Evolutionary conservation across 2,329 filamentous ascomycete genomes (phyloP).

Genomic region (Cytospora leucostoma): DNA sequence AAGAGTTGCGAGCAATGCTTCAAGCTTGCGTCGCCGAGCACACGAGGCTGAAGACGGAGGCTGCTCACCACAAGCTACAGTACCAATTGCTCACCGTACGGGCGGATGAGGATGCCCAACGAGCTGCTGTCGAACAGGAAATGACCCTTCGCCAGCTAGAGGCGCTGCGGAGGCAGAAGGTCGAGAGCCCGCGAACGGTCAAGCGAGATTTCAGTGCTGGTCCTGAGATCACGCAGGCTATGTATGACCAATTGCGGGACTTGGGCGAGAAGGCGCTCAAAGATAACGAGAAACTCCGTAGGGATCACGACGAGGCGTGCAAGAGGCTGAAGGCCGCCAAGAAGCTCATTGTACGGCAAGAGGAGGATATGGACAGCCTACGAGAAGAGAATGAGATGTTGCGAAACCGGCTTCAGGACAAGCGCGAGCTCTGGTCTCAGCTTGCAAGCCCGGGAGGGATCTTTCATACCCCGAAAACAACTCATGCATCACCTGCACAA

Average conservation of each 20-base stretch:
- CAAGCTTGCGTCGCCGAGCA: conserved; percentile 57
- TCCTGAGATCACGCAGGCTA: conserved; percentile 55
- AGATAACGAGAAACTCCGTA: conserved; percentile 64
- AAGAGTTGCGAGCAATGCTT: conserved; percentile 60
- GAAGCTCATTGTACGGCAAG: conserved; percentile 75
- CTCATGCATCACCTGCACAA: conserved; percentile 47
- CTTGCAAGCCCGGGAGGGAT: conserved; percentile 74
- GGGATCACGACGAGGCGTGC: conserved; percentile 64
- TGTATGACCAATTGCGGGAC: conserved; percentile 63
- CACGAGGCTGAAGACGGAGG: conserved; percentile 71
- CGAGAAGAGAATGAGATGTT: conserved; percentile 75
- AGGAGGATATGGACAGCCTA: conserved; percentile 70
- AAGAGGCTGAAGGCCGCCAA: conserved; percentile 72
- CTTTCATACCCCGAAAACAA: conserved; percentile 62
- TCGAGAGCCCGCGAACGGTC: conserved; percentile 35
- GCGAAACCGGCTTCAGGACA: conserved; percentile 82
- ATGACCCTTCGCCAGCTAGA: conserved; percentile 89
- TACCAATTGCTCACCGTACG: conserved; percentile 83
- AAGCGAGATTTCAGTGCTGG: conserved; percentile 54
- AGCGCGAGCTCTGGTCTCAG: conserved; percentile 80
- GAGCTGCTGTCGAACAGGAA: conserved; percentile 86
- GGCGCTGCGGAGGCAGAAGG: conserved; percentile 68
- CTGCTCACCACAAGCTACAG: conserved; percentile 88
- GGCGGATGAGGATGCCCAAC: conserved; percentile 80
- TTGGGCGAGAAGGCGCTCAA: conserved; percentile 67